These are phyloP conservation scores for Suhomyces canberraensis DNA, from an alignment of 805 yeast genomes.

Conservation along the genomic window DNA sequence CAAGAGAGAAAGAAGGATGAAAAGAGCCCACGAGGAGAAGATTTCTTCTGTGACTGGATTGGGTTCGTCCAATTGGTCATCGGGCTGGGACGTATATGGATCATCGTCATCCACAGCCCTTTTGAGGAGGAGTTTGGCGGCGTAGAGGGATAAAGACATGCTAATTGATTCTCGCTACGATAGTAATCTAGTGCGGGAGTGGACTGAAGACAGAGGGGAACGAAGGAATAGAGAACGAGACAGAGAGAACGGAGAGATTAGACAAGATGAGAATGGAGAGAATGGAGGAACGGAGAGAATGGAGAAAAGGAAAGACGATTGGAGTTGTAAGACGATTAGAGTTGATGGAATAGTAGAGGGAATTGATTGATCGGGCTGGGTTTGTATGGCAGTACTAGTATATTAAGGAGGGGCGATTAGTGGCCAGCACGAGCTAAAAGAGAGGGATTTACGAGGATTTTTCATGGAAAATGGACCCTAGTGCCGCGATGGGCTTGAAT, in stretches of 20 bases:
- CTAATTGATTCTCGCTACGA: too few species aligned
- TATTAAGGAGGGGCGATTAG: too few species aligned
- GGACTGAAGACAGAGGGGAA: not conserved
- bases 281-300: not conserved
- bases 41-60: conserved; percentile 93
- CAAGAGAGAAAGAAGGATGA: conserved; percentile 74
- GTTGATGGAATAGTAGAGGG: too few species aligned
- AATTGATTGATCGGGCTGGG: too few species aligned
- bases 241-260: not conserved
- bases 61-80: conserved; percentile 53
- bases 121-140: conserved; percentile 27
- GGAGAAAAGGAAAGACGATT: too few species aligned
- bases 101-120: conserved; percentile 39
- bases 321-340: too few species aligned
- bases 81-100: conserved; percentile 45
- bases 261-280: not conserved
- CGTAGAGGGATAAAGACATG: conserved; percentile 25
- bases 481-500: too few species aligned
- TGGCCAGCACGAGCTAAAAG: too few species aligned
- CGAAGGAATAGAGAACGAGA: not conserved
- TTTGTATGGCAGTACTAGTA: too few species aligned
- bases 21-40: conserved; percentile 95
- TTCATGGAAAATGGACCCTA: too few species aligned
- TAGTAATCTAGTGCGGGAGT: not conserved
- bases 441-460: too few species aligned